phyloP scores from a whole-genome alignment of 176 grass and related monocot genomes.

The Triticum urartu region DNA sequence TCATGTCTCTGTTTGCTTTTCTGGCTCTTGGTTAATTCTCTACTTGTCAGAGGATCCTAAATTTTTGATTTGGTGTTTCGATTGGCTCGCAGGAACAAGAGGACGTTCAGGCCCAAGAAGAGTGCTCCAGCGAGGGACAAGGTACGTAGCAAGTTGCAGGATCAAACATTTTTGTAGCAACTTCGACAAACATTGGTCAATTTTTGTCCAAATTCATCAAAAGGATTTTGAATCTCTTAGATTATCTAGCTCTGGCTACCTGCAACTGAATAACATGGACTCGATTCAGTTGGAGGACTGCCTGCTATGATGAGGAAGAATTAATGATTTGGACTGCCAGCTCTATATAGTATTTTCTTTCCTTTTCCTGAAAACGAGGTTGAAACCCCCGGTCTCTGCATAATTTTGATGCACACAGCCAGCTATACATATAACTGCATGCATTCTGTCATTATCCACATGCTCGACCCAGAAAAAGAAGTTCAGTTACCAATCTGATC shows the following conservation, averaged over 20 bases:
- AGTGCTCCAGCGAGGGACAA: constrained; percentile 65
- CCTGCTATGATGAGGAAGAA: neutral
- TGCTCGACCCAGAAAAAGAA: neutral
- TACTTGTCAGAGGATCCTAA: neutral
- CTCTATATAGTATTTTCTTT: neutral
- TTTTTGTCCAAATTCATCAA: neutral
- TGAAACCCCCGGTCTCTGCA: too few relatives aligned
- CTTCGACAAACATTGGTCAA: neutral
- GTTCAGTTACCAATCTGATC: neutral
- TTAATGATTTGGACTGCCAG: neutral
- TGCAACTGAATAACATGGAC: neutral
- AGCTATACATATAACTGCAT: neutral
- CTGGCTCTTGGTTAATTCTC: neutral
- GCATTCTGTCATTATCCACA: neutral
- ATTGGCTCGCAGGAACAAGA: constrained; percentile 57
- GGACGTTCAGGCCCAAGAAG: constrained; percentile 93
- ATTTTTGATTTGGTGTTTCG: neutral
- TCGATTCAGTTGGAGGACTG: neutral
- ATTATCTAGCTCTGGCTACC: neutral
- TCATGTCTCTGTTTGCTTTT: neutral
- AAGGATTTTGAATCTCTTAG: neutral
- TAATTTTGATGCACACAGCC: neutral
- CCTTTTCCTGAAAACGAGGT: neutral
- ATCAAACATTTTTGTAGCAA: neutral
- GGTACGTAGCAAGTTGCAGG: constrained; percentile 24